Evolutionary conservation across 2,329 filamentous ascomycete species (phyloP).

Genomic region (Clonostachys rhizophaga): DNA sequence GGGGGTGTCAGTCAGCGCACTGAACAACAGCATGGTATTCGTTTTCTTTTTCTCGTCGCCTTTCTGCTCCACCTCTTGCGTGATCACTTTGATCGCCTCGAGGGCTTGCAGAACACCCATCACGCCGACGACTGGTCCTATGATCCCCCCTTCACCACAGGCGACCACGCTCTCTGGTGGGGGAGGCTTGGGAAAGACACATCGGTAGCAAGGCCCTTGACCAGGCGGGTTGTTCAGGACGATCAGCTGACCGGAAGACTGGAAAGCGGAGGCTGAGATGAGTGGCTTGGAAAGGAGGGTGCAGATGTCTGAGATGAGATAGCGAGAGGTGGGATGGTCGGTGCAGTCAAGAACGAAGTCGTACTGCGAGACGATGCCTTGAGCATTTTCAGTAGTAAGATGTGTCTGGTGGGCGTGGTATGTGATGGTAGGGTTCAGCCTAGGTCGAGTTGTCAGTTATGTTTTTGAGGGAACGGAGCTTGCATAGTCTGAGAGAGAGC

Average conservation of each 20-base stretch:
- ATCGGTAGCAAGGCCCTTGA: slow-evolving; percentile 75
- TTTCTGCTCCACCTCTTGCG: slow-evolving; percentile 23
- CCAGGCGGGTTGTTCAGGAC: slow-evolving; percentile 63
- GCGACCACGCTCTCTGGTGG: slow-evolving; percentile 77
- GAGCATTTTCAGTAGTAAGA: slow-evolving; percentile 65
- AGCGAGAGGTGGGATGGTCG: slow-evolving; percentile 86
- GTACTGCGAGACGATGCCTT: slow-evolving; percentile 62
- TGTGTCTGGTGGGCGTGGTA: slow-evolving; percentile 61
- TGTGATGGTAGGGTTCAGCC: slow-evolving; percentile 66
- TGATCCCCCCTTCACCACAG: slow-evolving; percentile 88
- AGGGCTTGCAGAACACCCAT: slow-evolving; percentile 93
- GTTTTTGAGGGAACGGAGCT: slow-evolving; percentile 1
- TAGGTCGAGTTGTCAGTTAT: slow-evolving; percentile 19
- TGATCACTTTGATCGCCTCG: slow-evolving; percentile 82
- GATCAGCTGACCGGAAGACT: slow-evolving; percentile 85
- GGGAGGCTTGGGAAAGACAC: slow-evolving; percentile 84
- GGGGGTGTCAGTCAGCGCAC: slow-evolving; percentile 30
- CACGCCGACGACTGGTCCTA: slow-evolving; percentile 86
- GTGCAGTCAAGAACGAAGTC: slow-evolving; percentile 92
- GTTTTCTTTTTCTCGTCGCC: slow-evolving; percentile 11
- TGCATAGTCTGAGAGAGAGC: background rate
- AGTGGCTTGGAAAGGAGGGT: slow-evolving; percentile 75
- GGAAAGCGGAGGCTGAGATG: slow-evolving; percentile 83
- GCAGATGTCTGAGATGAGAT: slow-evolving; percentile 87
- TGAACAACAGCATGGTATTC: slow-evolving; percentile 38